phyloP scores from a whole-genome alignment of 2,329 filamentous ascomycete genomes.

The Trichoderma endophyticum region DNA sequence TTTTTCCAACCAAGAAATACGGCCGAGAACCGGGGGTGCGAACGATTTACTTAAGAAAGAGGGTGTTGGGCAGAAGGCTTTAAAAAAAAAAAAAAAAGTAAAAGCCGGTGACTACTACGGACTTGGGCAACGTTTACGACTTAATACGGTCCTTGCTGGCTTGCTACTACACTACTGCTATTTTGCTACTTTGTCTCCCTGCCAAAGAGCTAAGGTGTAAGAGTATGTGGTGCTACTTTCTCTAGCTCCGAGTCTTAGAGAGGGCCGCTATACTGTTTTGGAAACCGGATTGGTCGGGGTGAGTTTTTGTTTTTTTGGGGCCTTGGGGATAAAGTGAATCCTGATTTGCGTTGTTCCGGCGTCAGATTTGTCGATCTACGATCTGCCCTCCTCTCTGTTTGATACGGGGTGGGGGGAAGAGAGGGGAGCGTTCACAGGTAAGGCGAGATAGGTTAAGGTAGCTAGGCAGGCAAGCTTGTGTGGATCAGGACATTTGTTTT shows the following conservation, averaged over 20 bases:
- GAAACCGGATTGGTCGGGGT: not conserved
- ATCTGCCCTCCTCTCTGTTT: not conserved
- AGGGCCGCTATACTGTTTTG: constrained; percentile 18
- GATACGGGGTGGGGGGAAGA: not conserved
- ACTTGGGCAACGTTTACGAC: not conserved
- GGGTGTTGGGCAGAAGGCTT: not conserved
- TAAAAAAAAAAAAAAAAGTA: not conserved
- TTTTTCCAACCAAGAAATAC: not conserved
- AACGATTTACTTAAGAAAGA: not conserved
- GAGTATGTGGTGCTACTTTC: constrained; percentile 1
- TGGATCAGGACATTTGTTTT: not conserved
- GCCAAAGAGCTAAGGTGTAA: not conserved
- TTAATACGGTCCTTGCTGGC: not conserved
- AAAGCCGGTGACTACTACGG: not conserved
- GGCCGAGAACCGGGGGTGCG: not conserved
- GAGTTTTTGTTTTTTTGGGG: not conserved
- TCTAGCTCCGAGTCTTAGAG: constrained; percentile 5
- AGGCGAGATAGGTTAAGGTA: not conserved
- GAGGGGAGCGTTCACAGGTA: not conserved
- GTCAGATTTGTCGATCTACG: constrained; percentile 6
- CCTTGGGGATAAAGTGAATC: not conserved
- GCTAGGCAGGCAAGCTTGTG: not conserved
- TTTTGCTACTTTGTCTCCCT: not conserved
- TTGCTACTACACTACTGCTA: not conserved
- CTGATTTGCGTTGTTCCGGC: not conserved